These are phyloP conservation scores for Artemisia tridentata DNA, from an alignment of 129 eudicot genomes.

Conservation along the genomic window DNA sequence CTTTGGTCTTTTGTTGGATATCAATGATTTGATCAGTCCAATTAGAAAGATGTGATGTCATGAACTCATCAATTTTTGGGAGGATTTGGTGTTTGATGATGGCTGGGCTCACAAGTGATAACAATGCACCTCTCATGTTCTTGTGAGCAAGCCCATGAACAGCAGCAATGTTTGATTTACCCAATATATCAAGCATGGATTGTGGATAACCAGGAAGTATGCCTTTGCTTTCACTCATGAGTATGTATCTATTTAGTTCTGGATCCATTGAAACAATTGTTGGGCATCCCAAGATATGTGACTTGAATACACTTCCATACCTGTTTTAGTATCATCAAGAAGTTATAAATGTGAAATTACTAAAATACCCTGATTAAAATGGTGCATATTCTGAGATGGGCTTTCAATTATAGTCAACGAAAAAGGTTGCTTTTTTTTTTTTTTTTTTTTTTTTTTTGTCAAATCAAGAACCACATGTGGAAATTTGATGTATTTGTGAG, in stretches of 20 bases:
- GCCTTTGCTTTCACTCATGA: constrained; percentile 85
- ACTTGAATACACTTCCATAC: constrained; percentile 80
- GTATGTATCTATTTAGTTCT: constrained; percentile 78
- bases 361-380: constrained; percentile 12
- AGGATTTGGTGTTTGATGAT: constrained; percentile 67
- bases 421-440: constrained; percentile 13
- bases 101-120: constrained; percentile 76
- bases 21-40: constrained; percentile 77
- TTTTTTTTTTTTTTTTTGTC: constrained; percentile 19
- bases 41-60: constrained; percentile 76
- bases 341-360: not conserved
- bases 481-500: constrained; percentile 22
- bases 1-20: constrained; percentile 93
- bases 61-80: constrained; percentile 85
- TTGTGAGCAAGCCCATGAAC: constrained; percentile 97
- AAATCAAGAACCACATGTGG: constrained; percentile 14
- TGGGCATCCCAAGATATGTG: constrained; percentile 93
- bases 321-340: constrained; percentile 31
- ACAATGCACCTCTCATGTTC: constrained; percentile 96
- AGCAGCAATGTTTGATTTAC: constrained; percentile 98
- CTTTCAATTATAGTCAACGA: constrained; percentile 17
- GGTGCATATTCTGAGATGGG: constrained; percentile 32
- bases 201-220: constrained; percentile 95
- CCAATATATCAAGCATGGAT: constrained; percentile 95
- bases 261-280: constrained; percentile 97